phyloP scores from a whole-genome alignment of 768 basidiomycete genomes.

The Clitopilus hobsonii region DNA sequence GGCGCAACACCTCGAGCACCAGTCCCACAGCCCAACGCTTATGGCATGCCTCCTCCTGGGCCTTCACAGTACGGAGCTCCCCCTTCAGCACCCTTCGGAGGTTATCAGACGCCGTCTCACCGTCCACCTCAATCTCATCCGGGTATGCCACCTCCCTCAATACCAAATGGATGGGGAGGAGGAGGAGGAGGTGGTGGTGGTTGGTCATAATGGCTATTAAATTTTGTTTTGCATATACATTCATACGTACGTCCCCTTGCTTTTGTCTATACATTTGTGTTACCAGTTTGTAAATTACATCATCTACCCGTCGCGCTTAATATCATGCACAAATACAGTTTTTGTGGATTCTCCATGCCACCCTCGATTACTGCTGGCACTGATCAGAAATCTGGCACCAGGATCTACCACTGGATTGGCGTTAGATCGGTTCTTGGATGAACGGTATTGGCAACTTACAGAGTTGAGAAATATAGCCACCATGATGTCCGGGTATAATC shows the following conservation, averaged over 20 bases:
- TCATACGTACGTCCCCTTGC: neutral
- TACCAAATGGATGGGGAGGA: slow-evolving; percentile 19
- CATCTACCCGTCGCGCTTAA: slow-evolving; percentile 37
- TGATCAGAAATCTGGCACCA: slow-evolving; percentile 78
- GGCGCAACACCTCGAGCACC: slow-evolving; percentile 39
- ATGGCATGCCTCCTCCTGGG: slow-evolving; percentile 18
- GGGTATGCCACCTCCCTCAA: slow-evolving; percentile 38
- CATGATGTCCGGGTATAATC: slow-evolving; percentile 94
- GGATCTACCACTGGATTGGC: slow-evolving; percentile 74
- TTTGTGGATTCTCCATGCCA: slow-evolving; percentile 91
- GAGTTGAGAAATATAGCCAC: slow-evolving; percentile 90
- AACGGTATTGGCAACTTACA: slow-evolving; percentile 46
- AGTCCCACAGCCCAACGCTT: slow-evolving; percentile 20
- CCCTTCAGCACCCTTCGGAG: slow-evolving; percentile 29
- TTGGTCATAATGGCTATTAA: slow-evolving; percentile 15
- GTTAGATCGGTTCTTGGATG: no score
- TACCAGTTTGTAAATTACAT: neutral
- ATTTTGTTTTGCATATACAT: neutral
- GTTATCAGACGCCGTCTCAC: slow-evolving; percentile 48
- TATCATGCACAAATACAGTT: slow-evolving; percentile 89
- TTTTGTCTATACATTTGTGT: neutral
- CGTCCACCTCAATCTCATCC: slow-evolving; percentile 23
- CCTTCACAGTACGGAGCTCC: slow-evolving; percentile 20
- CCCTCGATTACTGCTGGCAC: slow-evolving; percentile 89
- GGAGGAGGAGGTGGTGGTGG: slow-evolving; percentile 12